These are phyloP conservation scores for Monilinia aucupariae DNA, from an alignment of 2,329 filamentous ascomycete genomes.

Conservation along the genomic window DNA sequence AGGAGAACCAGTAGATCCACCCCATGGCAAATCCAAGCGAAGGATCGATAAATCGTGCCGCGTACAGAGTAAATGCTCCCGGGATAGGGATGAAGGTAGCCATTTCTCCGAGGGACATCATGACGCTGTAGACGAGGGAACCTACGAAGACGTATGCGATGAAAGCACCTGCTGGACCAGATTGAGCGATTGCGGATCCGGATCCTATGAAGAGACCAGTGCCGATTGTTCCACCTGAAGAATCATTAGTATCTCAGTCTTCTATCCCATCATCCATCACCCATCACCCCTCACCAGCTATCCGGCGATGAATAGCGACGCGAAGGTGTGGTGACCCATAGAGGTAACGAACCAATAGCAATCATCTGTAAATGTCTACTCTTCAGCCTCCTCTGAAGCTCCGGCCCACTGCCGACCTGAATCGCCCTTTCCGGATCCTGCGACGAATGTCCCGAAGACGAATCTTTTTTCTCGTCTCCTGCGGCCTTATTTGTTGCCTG, in stretches of 20 bases:
- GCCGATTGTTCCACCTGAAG: slow-evolving; percentile 57
- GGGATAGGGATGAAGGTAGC: slow-evolving; percentile 71
- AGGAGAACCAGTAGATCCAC: slow-evolving; percentile 80
- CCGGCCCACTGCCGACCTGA: slow-evolving; percentile 13
- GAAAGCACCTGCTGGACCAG: slow-evolving; percentile 61
- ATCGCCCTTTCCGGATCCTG: slow-evolving; percentile 13
- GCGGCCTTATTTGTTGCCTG: background rate
- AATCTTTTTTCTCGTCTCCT: slow-evolving; percentile 9
- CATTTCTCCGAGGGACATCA: slow-evolving; percentile 67
- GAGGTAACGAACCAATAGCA: slow-evolving; percentile 42
- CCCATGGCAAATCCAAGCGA: slow-evolving; percentile 72
- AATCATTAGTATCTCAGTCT: background rate
- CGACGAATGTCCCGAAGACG: slow-evolving; percentile 3
- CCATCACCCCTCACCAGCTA: slow-evolving; percentile 10
- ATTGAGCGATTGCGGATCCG: slow-evolving; percentile 55
- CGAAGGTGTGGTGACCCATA: slow-evolving; percentile 19
- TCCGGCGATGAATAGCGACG: background rate
- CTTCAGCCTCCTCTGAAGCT: slow-evolving; percentile 40
- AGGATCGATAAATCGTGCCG: slow-evolving; percentile 67
- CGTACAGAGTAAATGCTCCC: slow-evolving; percentile 72
- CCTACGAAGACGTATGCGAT: slow-evolving; percentile 67
- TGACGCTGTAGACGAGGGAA: slow-evolving; percentile 68
- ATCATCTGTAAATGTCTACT: slow-evolving; percentile 63
- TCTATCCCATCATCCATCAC: slow-evolving; percentile 7
- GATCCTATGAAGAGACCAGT: slow-evolving; percentile 69